phyloP scores from a whole-genome alignment of 164 flowering plant genomes.

The Sedum album region DNA sequence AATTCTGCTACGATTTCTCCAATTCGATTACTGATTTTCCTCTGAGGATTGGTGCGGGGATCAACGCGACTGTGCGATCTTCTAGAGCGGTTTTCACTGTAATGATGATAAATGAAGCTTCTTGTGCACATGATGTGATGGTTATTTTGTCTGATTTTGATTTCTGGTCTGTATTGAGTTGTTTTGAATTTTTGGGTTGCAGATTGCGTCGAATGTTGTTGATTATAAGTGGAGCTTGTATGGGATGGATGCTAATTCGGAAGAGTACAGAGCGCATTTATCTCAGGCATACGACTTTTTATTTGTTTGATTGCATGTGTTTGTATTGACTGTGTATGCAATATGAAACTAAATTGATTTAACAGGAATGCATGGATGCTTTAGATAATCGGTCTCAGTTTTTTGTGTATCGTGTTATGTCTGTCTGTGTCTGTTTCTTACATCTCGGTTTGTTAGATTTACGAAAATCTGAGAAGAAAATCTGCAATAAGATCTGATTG shows the following conservation, averaged over 20 bases:
- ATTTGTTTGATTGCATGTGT: background rate
- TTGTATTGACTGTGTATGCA: background rate
- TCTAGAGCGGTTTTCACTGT: slow-evolving; percentile 73
- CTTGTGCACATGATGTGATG: slow-evolving; percentile 10
- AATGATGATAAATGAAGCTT: background rate
- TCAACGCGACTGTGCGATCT: slow-evolving; percentile 50
- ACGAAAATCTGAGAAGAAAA: no score
- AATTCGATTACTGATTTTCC: slow-evolving; percentile 11
- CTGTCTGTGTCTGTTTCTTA: background rate
- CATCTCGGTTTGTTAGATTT: background rate
- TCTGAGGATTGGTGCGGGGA: slow-evolving; percentile 22
- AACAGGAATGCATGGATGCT: background rate
- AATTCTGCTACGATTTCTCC: slow-evolving; percentile 13
- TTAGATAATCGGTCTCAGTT: background rate
- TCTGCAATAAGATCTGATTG: background rate
- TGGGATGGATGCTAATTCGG: slow-evolving; percentile 37
- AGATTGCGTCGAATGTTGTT: slow-evolving; percentile 49
- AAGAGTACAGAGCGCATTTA: slow-evolving; percentile 34
- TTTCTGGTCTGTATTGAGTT: background rate
- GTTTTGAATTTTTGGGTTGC: slow-evolving; percentile 9
- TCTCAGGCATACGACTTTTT: slow-evolving; percentile 41
- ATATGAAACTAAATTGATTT: background rate
- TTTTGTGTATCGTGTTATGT: background rate
- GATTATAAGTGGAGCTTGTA: slow-evolving; percentile 68
- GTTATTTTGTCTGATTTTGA: background rate